These are phyloP conservation scores for Ceratobasidium sp. DNA, from an alignment of 1,284 basidiomycete species.

Conservation along the genomic window DNA sequence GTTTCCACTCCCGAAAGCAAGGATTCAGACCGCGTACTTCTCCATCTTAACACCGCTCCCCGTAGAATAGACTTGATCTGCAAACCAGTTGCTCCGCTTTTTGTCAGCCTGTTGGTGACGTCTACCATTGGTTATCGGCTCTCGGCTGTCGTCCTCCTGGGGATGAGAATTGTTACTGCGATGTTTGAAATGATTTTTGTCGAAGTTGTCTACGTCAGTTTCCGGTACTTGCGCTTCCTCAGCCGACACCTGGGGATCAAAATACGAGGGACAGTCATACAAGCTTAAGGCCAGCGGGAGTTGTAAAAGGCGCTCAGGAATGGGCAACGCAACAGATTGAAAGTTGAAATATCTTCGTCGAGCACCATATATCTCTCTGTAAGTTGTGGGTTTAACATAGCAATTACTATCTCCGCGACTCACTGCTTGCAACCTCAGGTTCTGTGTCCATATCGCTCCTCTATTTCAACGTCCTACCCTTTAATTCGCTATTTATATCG, in stretches of 20 bases:
- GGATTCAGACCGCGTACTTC: conserved; percentile 50
- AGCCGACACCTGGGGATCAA: neutral
- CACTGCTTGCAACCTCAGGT: conserved; percentile 47
- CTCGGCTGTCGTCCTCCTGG: conserved; percentile 57
- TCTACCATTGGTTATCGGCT: conserved; percentile 56
- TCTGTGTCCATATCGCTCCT: conserved; percentile 65
- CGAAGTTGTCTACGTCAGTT: conserved; percentile 57
- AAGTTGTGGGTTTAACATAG: neutral
- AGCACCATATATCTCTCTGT: conserved; percentile 62
- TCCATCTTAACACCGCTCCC: conserved; percentile 60
- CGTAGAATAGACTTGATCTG: conserved; percentile 68
- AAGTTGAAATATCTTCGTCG: conserved; percentile 64
- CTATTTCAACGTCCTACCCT: conserved; percentile 62
- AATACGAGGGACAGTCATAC: too few relatives aligned
- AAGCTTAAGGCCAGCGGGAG: neutral
- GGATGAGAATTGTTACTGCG: conserved; percentile 57
- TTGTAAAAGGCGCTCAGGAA: conserved; percentile 13
- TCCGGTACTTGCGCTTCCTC: conserved; percentile 52
- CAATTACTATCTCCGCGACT: neutral
- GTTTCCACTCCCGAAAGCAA: neutral
- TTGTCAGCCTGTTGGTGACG: conserved; percentile 65
- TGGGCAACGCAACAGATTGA: conserved; percentile 33
- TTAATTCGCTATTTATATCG: conserved; percentile 54
- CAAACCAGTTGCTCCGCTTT: conserved; percentile 68
- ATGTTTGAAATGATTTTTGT: conserved; percentile 58